Evolutionary conservation across 2,329 filamentous ascomycete genomes (phyloP).

Genomic region (Allantophomopsis lycopodina): DNA sequence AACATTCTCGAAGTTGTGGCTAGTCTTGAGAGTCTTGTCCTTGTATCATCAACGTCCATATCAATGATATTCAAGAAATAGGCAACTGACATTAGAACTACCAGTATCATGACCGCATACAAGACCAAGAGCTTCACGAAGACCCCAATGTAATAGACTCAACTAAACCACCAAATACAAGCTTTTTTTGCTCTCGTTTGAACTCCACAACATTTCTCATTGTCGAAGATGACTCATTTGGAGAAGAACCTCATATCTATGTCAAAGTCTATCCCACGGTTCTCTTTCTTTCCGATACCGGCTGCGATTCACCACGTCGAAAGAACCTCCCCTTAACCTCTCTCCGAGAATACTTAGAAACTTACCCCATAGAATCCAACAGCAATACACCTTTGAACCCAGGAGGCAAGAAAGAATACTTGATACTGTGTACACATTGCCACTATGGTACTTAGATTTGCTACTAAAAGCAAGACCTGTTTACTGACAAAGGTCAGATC

Average conservation of each 20-base stretch:
- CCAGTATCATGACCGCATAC: too few species aligned
- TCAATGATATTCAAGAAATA: too few species aligned
- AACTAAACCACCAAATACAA: conserved; percentile 4
- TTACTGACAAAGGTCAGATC: conserved; percentile 9
- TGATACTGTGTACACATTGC: conserved; percentile 30
- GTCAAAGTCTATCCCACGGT: conserved; percentile 24
- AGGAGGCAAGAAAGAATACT: conserved; percentile 18
- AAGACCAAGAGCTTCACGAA: too few species aligned
- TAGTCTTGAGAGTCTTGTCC: too few species aligned
- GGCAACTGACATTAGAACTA: too few species aligned
- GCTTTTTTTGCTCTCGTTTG: conserved; percentile 21
- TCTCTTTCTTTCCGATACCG: conserved; percentile 28
- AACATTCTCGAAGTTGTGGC: too few species aligned
- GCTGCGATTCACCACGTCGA: conserved; percentile 23
- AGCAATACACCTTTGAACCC: conserved; percentile 22
- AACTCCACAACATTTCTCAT: conserved; percentile 29
- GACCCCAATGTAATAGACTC: too few species aligned
- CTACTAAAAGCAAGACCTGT: too few species aligned
- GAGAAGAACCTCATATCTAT: conserved; percentile 30
- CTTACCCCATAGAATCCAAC: conserved; percentile 21
- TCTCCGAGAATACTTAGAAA: conserved; percentile 27
- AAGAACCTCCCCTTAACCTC: conserved; percentile 16
- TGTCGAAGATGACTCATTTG: conserved; percentile 26
- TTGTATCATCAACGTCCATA: too few species aligned
- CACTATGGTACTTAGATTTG: conserved; percentile 20